Evolutionary conservation across 2,329 filamentous ascomycete genomes (phyloP).

Genomic region (Fusarium sp.): DNA sequence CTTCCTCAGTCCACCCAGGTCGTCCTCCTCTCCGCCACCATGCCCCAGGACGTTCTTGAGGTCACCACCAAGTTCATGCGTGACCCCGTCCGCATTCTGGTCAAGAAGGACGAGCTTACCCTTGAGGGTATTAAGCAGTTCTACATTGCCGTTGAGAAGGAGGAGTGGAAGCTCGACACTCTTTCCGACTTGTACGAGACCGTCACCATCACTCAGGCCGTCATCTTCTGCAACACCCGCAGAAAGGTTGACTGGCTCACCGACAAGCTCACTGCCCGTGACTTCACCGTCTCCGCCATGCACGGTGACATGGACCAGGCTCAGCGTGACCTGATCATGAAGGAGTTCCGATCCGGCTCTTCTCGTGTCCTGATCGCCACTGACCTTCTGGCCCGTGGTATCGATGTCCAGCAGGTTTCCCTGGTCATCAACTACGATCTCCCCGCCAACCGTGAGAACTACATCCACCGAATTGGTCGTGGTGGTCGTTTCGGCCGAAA

Average conservation of each 20-base stretch:
- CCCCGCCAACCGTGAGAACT: constrained; percentile 99
- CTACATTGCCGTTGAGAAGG: constrained; percentile 99
- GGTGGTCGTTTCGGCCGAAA: constrained; percentile 99
- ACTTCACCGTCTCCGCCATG: constrained; percentile 99
- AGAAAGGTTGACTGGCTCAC: constrained; percentile 99
- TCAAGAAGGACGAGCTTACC: constrained; percentile 99
- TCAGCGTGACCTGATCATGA: constrained; percentile 99
- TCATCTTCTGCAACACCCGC: constrained; percentile 99
- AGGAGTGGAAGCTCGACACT: constrained; percentile 99
- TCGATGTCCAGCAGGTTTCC: constrained; percentile 99
- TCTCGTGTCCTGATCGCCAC: constrained; percentile 99
- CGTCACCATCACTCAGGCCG: constrained; percentile 98
- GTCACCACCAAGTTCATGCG: constrained; percentile 99
- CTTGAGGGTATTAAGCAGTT: constrained; percentile 99
- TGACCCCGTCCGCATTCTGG: constrained; percentile 97
- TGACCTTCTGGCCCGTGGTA: constrained; percentile 97
- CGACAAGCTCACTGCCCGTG: constrained; percentile 97
- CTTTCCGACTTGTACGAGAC: constrained; percentile 99
- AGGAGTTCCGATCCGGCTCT: constrained; percentile 99
- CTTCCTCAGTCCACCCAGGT: constrained; percentile 98
- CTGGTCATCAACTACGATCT: constrained; percentile 99
- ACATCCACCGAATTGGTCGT: constrained; percentile 99
- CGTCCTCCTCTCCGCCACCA: constrained; percentile 96
- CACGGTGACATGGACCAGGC: constrained; percentile 99
- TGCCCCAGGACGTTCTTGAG: constrained; percentile 98